Base-by-base conservation (phyloP, 208 protist genomes). In the Acanthamoeba castellanii region DNA sequence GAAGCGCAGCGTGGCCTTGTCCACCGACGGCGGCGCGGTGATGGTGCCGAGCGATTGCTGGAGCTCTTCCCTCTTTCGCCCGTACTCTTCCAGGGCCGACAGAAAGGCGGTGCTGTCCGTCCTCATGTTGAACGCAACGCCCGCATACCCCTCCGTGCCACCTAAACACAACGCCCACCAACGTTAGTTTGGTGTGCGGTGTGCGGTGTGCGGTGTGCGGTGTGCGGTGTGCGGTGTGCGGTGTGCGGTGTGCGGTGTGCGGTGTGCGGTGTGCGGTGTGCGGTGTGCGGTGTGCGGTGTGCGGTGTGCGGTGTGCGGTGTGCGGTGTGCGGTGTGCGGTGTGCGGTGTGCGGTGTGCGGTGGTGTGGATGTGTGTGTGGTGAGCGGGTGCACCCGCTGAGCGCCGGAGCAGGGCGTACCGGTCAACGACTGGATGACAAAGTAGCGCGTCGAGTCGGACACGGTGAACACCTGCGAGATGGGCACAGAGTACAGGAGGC, bases 371-470 rank as follows among this genome's bases (percentile, higher is more conserved):
- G 25, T 61, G 59, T n/a, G n/a, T n/a, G n/a, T n/a, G n/a, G n/a
- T n/a, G n/a, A n/a, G n/a, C n/a, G n/a, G n/a, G n/a, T n/a, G n/a
- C n/a, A n/a, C n/a, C n/a, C 37, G 72, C 37, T 47, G 30, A 50
- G 34, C 37, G 34, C 2, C 72, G 37, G 34, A 82, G 30, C 27
- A 82, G 20, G 3, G 20, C 30, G 27, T 27, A 89, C 82, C 82
- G n/a, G 3, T 6, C 20, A 45, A 3, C 7, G 57, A 37, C 47
- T 66, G 82, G 27, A 89, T 30, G 82, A 64, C 82, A 45, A 89
- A 89, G 50, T 89, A 89, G 47, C 82, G 82, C 1, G 82, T 89
- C 52, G 52, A 68, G 82, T 89, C 82, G n/a, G 47, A 89, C 47
- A 89, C 82, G 57, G 82, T 59, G 57, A 68, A 89, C 13, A 89